Percentiles rank a stretch among this genome's conserved stretches.
phyloP scores from a whole-genome alignment of 129 eudicot species.

The Ambrosia trifida region DNA sequence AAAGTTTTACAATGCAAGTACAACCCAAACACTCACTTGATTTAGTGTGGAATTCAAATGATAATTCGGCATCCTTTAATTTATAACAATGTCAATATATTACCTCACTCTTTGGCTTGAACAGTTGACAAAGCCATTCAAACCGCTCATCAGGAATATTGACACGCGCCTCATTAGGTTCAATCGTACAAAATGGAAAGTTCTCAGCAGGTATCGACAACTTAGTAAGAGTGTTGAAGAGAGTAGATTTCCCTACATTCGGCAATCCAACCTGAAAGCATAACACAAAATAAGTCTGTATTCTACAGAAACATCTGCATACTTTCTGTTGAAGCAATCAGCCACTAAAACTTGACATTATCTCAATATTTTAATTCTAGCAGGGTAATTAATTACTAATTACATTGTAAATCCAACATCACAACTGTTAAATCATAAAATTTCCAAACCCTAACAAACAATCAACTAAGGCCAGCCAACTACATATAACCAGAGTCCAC shows the following conservation, averaged over 20 bases:
- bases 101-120: constrained; percentile 97
- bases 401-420: not conserved
- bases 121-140: constrained; percentile 91
- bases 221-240: constrained; percentile 94
- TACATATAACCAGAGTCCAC: constrained; percentile 1
- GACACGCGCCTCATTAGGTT: constrained; percentile 99
- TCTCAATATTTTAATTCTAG: not conserved
- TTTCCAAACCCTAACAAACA: not conserved
- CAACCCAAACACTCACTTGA: not conserved
- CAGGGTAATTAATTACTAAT: too few species aligned
- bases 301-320: not conserved
- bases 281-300: constrained; percentile 4
- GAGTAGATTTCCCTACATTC: constrained; percentile 97
- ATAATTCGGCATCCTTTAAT: not conserved
- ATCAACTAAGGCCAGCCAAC: not conserved
- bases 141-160: constrained; percentile 94
- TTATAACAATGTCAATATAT: not conserved
- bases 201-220: constrained; percentile 97
- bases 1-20: not conserved
- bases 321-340: not conserved
- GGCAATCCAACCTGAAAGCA: constrained; percentile 90
- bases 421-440: not conserved
- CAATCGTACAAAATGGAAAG: constrained; percentile 96
- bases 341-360: not conserved
- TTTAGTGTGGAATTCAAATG: constrained; percentile 4